Base-by-base conservation (phyloP, 2,329 filamentous ascomycete genomes). In the Ophiostoma himal-ulmi region DNA sequence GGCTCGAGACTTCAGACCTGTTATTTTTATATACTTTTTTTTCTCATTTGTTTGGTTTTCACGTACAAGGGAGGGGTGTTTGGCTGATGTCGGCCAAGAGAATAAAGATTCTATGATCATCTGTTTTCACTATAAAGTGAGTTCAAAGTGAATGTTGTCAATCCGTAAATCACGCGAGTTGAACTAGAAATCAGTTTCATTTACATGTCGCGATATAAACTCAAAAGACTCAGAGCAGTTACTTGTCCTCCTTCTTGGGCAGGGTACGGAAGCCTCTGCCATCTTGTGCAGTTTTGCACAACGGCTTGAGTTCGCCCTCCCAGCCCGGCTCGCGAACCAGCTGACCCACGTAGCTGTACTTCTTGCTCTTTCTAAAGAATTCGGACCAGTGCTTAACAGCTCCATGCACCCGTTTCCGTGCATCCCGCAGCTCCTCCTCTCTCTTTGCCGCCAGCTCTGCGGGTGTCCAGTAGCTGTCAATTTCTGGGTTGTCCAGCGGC, bases 331-430 rank as follows among this genome's bases (percentile, higher is more conserved):
- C 84, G 72, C 87, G 83, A 78, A 87, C 84, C 17, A 98, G 86
- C 77, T 84, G 86, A 3, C 95, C 95, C 5, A 96, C 91, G 80
- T 87, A 86, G 73, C 87, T 86, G 80, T 98, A 98, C 81, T 92
- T 93, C 77, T 89, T 86, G 77, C 88, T 91, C 70, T 90, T 91
- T 71, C 80, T 84, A 77, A 97, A 98, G 81, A 98, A 93, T 68
- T 86, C 83, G 72, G 90, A 88, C 95, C 94, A 98, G 79, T 94
- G 89, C 77, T 86, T 82, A 70, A 99, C 82, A 14, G 88, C 87
- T 30, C 88, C 86, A 72, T 87, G 79, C 1, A 92, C 90, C 78
- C 87, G 85, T 74, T 85, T 81, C 79, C 82, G 83, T 34, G 94
- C 94, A 68, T 84, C 81, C 69, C 84, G 82, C 68, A 84, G 75